phyloP scores from a whole-genome alignment of 192 early-diverging fungal genomes.

The Backusella parvicylindrica region DNA sequence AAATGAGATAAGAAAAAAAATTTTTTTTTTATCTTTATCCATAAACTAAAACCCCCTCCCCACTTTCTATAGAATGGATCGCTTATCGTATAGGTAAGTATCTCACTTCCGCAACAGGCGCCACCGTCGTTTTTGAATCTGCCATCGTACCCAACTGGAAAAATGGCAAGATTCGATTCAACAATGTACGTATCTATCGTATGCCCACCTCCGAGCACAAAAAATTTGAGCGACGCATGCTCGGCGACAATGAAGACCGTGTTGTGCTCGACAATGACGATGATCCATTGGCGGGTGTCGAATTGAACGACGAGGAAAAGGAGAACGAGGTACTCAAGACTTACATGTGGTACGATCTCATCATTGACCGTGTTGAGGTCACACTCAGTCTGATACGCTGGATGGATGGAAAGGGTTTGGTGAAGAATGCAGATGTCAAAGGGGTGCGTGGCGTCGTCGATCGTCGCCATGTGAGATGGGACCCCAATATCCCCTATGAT shows the following conservation, averaged over 20 bases:
- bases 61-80: slow-evolving; percentile 59
- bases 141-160: slow-evolving; percentile 93
- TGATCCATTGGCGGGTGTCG: slow-evolving; percentile 24
- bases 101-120: slow-evolving; percentile 76
- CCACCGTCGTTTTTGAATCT: slow-evolving; percentile 83
- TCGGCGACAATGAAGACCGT: background rate
- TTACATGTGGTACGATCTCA: slow-evolving; percentile 71
- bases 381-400: slow-evolving; percentile 84
- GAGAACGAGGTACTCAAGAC: slow-evolving; percentile 25
- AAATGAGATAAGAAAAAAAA: no score
- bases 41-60: no score
- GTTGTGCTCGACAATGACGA: background rate
- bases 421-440: slow-evolving; percentile 78
- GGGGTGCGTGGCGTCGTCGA: slow-evolving; percentile 89
- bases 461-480: slow-evolving; percentile 77
- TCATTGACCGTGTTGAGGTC: slow-evolving; percentile 77
- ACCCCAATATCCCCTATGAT: slow-evolving; percentile 54
- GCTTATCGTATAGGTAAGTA: slow-evolving; percentile 75
- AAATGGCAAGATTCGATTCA: slow-evolving; percentile 80
- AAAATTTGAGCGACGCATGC: slow-evolving; percentile 27
- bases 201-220: slow-evolving; percentile 36
- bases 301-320: slow-evolving; percentile 28
- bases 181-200: slow-evolving; percentile 67
- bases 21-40: no score
- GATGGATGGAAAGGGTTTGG: slow-evolving; percentile 82